phyloP scores from a whole-genome alignment of 805 yeast genomes.

The Brettanomyces anomalus region DNA sequence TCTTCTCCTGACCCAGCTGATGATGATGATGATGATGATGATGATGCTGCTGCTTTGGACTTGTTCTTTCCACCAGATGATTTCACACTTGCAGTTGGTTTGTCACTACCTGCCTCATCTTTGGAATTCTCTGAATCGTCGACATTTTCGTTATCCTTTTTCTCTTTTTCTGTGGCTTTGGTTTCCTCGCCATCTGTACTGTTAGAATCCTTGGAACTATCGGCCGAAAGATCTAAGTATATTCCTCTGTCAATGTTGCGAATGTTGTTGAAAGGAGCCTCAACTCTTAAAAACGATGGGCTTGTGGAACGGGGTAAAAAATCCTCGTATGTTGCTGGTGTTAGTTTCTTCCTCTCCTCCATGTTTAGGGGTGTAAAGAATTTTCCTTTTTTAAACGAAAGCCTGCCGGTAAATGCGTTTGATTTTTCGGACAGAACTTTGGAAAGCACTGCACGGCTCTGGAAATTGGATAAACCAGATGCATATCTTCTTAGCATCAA shows the following conservation, averaged over 20 bases:
- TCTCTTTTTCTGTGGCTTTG: conserved; percentile 1
- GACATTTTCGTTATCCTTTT: conserved; percentile 7
- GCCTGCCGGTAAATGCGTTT: too few species aligned
- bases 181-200: not conserved
- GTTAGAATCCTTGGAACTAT: not conserved
- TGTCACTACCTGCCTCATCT: conserved; percentile 18
- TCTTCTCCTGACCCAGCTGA: not conserved
- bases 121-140: conserved; percentile 17
- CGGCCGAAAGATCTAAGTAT: too few species aligned
- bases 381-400: too few species aligned
- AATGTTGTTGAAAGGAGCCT: not conserved
- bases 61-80: not conserved
- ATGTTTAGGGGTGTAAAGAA: too few species aligned
- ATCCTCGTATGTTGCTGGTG: too few species aligned
- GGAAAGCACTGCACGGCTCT: conserved; percentile 8
- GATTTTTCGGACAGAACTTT: not conserved
- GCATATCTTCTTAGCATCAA: conserved; percentile 3
- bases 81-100: conserved; percentile 14
- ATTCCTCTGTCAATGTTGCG: too few species aligned
- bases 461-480: conserved; percentile 9
- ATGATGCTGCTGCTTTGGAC: not conserved
- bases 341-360: too few species aligned
- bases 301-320: too few species aligned
- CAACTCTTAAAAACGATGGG: conserved; percentile 1
- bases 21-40: not conserved